phyloP scores from a whole-genome alignment of 768 basidiomycete genomes.

The Termitomyces sp. region DNA sequence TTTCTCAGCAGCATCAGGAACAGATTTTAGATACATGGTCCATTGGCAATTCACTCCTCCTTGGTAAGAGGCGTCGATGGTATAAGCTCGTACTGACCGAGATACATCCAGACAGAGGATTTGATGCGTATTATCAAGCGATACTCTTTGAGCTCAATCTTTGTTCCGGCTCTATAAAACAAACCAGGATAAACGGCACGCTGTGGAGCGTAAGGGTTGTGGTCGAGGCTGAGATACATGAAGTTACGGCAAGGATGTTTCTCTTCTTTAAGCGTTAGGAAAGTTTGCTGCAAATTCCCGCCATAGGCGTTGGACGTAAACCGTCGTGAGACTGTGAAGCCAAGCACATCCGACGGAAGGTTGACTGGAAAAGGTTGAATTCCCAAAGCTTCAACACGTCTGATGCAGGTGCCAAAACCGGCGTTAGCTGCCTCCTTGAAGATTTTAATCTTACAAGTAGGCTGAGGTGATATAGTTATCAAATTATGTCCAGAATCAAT shows the following conservation, averaged over 20 bases:
- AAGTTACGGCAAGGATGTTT: conserved; percentile 25
- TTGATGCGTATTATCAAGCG: not conserved
- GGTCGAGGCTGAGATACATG: conserved; percentile 24
- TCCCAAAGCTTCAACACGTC: no score
- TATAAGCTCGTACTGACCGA: conserved; percentile 8
- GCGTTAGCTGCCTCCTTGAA: no score
- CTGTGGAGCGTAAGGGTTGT: conserved; percentile 29
- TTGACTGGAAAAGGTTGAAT: no score
- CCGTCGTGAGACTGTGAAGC: no score
- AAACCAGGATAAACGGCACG: conserved; percentile 28
- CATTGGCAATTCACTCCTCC: conserved; percentile 4
- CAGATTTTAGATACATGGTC: not conserved
- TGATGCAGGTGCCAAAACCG: no score
- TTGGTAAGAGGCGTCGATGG: conserved; percentile 1
- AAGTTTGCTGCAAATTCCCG: no score
- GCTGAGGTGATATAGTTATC: no score
- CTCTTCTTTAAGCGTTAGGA: conserved; percentile 9
- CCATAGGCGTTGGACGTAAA: no score
- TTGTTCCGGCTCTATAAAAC: conserved; percentile 15
- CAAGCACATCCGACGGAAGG: no score
- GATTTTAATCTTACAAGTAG: no score
- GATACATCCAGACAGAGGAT: conserved; percentile 6
- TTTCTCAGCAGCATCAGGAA: not conserved
- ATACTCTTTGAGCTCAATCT: not conserved
- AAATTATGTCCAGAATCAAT: no score